Evolutionary conservation across 495 filamentous ascomycete genomes (phyloP), one percentile per base, ranked within the genome.

Genomic region (Thozetella sp.): DNA sequence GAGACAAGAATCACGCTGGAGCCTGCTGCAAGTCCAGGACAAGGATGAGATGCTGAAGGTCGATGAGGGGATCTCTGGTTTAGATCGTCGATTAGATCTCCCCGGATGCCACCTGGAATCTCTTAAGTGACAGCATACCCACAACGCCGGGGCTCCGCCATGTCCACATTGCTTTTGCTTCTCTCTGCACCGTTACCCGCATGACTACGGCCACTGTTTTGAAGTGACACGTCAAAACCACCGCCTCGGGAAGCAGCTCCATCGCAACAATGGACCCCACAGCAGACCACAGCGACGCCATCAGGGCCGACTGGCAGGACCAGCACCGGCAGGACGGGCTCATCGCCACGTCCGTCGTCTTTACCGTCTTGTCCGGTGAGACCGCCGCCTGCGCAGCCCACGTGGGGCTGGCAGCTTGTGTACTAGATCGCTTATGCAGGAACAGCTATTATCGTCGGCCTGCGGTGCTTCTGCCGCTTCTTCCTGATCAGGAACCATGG

Each of bases 401-500:
- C 20, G 17, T 25, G 20, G 26, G 10, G 0, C 2, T 58, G 25
- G 3, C 22, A 2, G 10, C 27, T 4, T n/a, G 4, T 19, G 11
- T 0, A 25, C 9, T 4, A 53, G 15, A 6, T 10, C n/a, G 25
- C 23, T 26, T 53, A 45, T 23, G n/a, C 11, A 17, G 26, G 6
- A 12, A 2, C 22, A 76, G 71, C 63, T n/a, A 55, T 72, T 10
- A 27, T 69, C 51, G 65, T 76, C 10, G 15, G 52, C 25, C 54
- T 67, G 20, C 62, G 74, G 37, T 24, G 58, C 25, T 48, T 64
- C 46, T 62, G 68, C 55, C 70, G 74, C 19, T 68, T 70, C 23
- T 19, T 68, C 10, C 51, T 73, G 2, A 56, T 74, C 11, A 67
- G 63, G 45, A 75, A 67, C 26, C 50, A 66, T 1, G 68, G 70